Base-by-base conservation (phyloP, 768 basidiomycete genomes). In the Kondoa subrosea region DNA sequence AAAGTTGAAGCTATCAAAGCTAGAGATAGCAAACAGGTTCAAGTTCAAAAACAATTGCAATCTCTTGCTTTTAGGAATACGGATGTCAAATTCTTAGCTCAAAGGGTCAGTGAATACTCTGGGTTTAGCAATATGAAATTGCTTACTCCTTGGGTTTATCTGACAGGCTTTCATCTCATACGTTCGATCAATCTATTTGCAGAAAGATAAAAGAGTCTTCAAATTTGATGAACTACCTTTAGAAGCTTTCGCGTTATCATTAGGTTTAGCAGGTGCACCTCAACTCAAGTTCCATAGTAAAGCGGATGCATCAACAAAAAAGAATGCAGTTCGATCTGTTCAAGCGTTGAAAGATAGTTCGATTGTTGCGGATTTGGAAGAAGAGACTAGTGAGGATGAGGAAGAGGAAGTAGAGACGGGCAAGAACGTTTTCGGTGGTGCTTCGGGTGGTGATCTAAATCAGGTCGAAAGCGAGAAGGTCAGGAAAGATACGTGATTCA, bases 21-120 rank as follows among this genome's bases (percentile, higher is more conserved):
- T 71, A 85, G 85, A 72, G 80, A 83, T 62, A 91, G 87, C 78
- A 95, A 92, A 79, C 87, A 87, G 58, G 84, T 86, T 8, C 71
- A 73, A 73, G 85, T 82, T 71, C 85, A 86, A 74, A 88, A 88
- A 71, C 87, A 91, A 76, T 80, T 97, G 58, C 95, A 99, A 77
- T 89, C 85, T 66, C 83, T 95, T 40, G 87, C 88, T 0, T 99
- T 97, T 79, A 85, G 91, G 78, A 91, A 92, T 68, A 89, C 91
- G 0, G 91, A 99, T 77, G 85, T 96, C 78, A 99, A 97, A 76
- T 95, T 96, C 76, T 83, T 99, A 12, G 95, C 87, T 12, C 93
- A 97, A 76, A 80, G 89, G 66, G 92, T 92, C 73, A 68, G 85
- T 12, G 1, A 8, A 32, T 50, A 26, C 26, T 27, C 17, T 12